Evolutionary conservation across 1,139 yeast genomes (phyloP).

Genomic region (Yamadazyma oceani): DNA sequence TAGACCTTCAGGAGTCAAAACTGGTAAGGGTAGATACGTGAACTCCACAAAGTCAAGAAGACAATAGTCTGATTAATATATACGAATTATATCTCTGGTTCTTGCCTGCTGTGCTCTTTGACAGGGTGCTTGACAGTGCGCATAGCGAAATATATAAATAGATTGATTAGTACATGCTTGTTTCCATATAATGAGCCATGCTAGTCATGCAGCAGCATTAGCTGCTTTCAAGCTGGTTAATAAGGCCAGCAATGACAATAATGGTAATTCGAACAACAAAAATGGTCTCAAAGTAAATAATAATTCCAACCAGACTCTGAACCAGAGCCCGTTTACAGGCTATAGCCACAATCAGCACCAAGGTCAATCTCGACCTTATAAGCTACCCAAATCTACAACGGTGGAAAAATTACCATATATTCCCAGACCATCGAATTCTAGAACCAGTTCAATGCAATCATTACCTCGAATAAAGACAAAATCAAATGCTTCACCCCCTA

Average conservation of each 20-base stretch:
- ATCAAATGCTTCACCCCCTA: neutral
- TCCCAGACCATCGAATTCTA: constrained; percentile 8
- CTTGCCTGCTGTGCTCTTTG: no score
- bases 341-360: neutral
- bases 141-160: constrained; percentile 37
- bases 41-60: constrained; percentile 48
- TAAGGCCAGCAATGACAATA: constrained; percentile 5
- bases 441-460: constrained; percentile 7
- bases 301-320: constrained; percentile 3
- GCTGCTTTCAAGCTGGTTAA: constrained; percentile 30
- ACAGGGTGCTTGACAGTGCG: no score
- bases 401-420: constrained; percentile 9
- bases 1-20: constrained; percentile 68
- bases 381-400: neutral
- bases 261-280: neutral
- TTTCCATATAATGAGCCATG: constrained; percentile 13
- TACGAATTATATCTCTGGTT: no score
- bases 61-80: no score
- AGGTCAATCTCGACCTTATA: neutral
- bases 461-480: constrained; percentile 13
- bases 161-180: neutral
- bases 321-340: neutral
- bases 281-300: neutral
- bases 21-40: constrained; percentile 80
- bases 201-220: constrained; percentile 35